Evolutionary conservation across 148 eudicot genomes (phyloP).

Genomic region (Linanthus parryae): DNA sequence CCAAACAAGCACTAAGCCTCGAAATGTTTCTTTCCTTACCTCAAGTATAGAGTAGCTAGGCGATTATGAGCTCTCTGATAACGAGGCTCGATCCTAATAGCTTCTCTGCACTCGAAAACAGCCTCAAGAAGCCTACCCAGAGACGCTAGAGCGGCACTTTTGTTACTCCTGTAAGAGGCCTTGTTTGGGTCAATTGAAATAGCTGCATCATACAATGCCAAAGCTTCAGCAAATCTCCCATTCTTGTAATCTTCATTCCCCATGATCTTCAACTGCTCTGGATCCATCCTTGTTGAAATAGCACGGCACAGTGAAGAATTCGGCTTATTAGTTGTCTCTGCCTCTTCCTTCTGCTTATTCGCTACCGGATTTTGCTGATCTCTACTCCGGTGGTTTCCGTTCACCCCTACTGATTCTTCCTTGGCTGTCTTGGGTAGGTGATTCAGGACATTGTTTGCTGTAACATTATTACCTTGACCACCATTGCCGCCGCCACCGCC

Average conservation of each 20-base stretch:
- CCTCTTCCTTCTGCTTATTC: too few species aligned
- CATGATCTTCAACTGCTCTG: constrained; percentile 47
- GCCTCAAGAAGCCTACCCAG: constrained; percentile 66
- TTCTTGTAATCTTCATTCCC: constrained; percentile 67
- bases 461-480: neutral
- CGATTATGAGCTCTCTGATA: constrained; percentile 70
- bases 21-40: too few species aligned
- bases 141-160: constrained; percentile 59
- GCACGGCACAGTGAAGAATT: neutral
- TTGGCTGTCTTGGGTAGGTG: constrained; percentile 15
- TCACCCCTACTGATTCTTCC: constrained; percentile 21
- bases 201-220: constrained; percentile 51
- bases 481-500: constrained; percentile 1
- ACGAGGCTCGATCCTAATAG: constrained; percentile 47
- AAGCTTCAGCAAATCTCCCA: constrained; percentile 65
- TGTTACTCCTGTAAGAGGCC: constrained; percentile 57
- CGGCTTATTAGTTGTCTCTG: too few species aligned
- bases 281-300: constrained; percentile 19
- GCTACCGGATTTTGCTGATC: constrained; percentile 10
- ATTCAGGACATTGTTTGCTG: neutral
- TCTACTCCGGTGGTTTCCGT: constrained; percentile 3
- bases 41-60: constrained; percentile 55
- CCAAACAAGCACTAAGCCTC: too few species aligned
- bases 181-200: constrained; percentile 43
- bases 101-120: constrained; percentile 53